Conservation (phyloP, 371 early-diverging fungal genomes). For the Dinochytrium kinnereticum region DNA sequence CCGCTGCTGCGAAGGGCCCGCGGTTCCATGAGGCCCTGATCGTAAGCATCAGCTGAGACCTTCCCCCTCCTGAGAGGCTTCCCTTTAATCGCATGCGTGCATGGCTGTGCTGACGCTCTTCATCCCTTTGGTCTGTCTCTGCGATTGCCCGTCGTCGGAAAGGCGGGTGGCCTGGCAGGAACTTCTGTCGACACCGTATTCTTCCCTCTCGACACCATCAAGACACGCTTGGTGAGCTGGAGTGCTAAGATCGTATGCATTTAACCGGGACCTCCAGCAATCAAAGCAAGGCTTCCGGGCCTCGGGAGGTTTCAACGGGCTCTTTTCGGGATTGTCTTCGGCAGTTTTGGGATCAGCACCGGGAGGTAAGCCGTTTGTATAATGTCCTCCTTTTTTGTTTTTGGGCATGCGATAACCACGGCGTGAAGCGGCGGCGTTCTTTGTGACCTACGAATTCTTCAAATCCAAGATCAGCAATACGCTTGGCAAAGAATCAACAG, state of each 20-base stretch:
- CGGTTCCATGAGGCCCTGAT: neutral
- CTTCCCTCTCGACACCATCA: constrained; percentile 61
- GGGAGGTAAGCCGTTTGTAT: constrained; percentile 74
- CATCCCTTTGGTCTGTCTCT: neutral
- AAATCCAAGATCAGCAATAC: constrained; percentile 60
- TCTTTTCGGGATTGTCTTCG: constrained; percentile 90
- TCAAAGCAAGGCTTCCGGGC: constrained; percentile 84
- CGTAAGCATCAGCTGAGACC: constrained; percentile 9
- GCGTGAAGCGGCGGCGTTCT: constrained; percentile 91
- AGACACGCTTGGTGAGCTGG: constrained; percentile 52
- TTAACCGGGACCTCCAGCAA: constrained; percentile 70
- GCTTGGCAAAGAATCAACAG: constrained; percentile 26
- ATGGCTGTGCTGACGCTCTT: too few species aligned
- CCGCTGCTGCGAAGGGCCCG: too few species aligned
- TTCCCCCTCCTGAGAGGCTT: too few species aligned
- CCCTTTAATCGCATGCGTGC: too few species aligned
- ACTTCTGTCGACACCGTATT: constrained; percentile 51
- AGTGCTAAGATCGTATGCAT: too few species aligned
- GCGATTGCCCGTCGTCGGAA: neutral
- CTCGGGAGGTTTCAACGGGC: constrained; percentile 89
- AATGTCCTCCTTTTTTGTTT: too few species aligned
- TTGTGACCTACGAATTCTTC: constrained; percentile 86
- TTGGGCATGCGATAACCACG: too few species aligned
- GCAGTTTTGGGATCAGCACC: constrained; percentile 95
- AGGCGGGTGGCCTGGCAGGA: constrained; percentile 56